Conservation (phyloP, 2,329 filamentous ascomycete species). For the Epichloe coenophiala region DNA sequence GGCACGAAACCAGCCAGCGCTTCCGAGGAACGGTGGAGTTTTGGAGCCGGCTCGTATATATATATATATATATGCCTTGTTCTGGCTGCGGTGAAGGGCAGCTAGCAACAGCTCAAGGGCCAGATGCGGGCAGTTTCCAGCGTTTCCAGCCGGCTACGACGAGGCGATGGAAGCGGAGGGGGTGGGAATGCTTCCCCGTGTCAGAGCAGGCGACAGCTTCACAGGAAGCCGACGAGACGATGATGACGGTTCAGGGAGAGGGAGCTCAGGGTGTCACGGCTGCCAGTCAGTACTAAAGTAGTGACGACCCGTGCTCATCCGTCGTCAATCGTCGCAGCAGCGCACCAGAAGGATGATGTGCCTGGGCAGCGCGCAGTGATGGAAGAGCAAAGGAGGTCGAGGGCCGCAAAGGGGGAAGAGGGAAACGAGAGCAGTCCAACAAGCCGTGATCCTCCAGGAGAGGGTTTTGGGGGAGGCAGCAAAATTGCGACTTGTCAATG, state of each 20-base stretch:
- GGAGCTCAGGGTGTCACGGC: conserved; percentile 5
- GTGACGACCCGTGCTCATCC: conserved; percentile 6
- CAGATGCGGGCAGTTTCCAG: neutral
- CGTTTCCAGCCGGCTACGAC: neutral
- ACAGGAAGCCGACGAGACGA: neutral
- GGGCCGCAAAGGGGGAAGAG: conserved; percentile 7
- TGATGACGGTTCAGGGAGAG: conserved; percentile 1
- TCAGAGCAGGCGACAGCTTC: neutral
- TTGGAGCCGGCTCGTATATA: neutral
- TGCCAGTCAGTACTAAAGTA: neutral
- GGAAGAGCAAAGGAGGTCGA: conserved; percentile 5
- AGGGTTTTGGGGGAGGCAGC: conserved; percentile 1
- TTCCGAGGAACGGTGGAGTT: neutral
- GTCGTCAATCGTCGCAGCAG: neutral
- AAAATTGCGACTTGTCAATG: conserved; percentile 1
- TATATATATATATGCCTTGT: neutral
- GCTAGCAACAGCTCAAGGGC: neutral
- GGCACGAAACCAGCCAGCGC: conserved; percentile 1
- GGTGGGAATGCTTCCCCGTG: neutral
- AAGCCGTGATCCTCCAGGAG: conserved; percentile 1
- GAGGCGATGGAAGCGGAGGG: neutral
- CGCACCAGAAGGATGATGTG: conserved; percentile 4
- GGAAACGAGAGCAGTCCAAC: conserved; percentile 1
- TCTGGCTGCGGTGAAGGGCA: neutral
- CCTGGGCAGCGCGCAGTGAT: conserved; percentile 1